Evolutionary conservation across 2,329 filamentous ascomycete species (phyloP), one percentile per base, ranked within the genome.

Genomic region (Magnaporthiopsis poae): DNA sequence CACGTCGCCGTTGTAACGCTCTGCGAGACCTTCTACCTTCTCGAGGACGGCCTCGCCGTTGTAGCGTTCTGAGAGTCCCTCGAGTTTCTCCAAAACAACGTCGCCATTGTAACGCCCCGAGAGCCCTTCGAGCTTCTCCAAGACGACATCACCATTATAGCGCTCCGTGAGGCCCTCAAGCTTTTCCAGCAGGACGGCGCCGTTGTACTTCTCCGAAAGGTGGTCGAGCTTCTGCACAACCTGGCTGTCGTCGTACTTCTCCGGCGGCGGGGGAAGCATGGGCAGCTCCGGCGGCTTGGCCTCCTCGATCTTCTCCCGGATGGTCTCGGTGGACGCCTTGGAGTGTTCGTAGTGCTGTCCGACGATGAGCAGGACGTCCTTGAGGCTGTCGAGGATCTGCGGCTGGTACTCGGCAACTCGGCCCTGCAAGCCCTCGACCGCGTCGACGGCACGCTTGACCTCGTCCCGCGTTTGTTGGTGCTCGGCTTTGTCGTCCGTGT

Each of bases 291-390:
- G 82, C 15, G 83, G 81, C 73, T 85, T 87, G 66, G 86, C 79
- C 66, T 90, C 86, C 66, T 87, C 78, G 68, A 89, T 84, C 73
- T 82, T 85, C 68, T 84, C 81, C 70, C 86, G 80, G 31, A 89
- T 80, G 3, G 81, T 79, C 8, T 76, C 81, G 0, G 81, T 79
- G 0, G 88, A 84, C 61, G 85, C 83, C 76, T 93, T 92, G 18
- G 92, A 90, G 74, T 96, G 91, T 71, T 96, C 92, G 72, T 90
- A 96, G 75, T 98, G 93, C 74, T 96, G 86, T 31, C 87, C 89
- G 66, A 96, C 90, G 31, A 96, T 83, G 9, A 87, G 81, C 59
- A 96, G 82, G n/a, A 98, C 87, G 72, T 97, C 91, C 72, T 92
- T 90, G 70, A 99, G 86, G 0, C 90, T 86, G 65, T 94, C 88